Base-by-base conservation (phyloP, 495 filamentous ascomycete species). In the Neurospora africana region DNA sequence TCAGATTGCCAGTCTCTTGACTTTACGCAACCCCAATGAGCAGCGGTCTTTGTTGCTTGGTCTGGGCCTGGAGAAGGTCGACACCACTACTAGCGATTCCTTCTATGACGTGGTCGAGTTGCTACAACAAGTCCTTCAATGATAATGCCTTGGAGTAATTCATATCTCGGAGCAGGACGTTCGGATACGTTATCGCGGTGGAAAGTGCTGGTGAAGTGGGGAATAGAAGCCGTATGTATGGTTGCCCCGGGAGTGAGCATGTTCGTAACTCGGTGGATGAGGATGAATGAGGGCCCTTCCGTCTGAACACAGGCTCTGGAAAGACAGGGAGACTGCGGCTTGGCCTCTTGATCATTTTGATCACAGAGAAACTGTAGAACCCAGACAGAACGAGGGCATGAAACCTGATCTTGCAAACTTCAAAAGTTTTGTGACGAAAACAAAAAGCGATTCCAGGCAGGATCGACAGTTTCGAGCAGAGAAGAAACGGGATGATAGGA, bases 71-170 rank as follows among this genome's bases (percentile, higher is more conserved):
- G 86, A 88, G 70, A 89, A 86, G 39, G 82, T 84, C 11, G 87
- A 87, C 53, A 80, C 86, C 58, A 65, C 53, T 35, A 89, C 88
- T 41, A 85, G 91, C 53, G 90, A 95, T 77, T 86, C 86, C 4
- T 99, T 93, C 80, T 92, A 93, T 78, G 91, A 94, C 73, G 81
- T 97, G 37, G 82, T 97, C 38, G 95, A 97, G 72, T 82, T 97
- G 71, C 87, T 93, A 30, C 82, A 93, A 74, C 89, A 90, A 75
- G 80, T 85, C 15, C 74, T 87, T 6, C 87, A 71, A 81, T 10
- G 27, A 30, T 8, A 38, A 33, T 36, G 67, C 17, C 2, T 43
- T 37, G 17, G 27, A 70, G 39, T 2, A 2, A 33, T 1, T 1
- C 7, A 1, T 33, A 17, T 33, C 53, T 33, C 27, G 53, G 1